phyloP scores from a whole-genome alignment of 2,329 filamentous ascomycete genomes.

The Ophiocordyceps camponoti-leonardi region DNA sequence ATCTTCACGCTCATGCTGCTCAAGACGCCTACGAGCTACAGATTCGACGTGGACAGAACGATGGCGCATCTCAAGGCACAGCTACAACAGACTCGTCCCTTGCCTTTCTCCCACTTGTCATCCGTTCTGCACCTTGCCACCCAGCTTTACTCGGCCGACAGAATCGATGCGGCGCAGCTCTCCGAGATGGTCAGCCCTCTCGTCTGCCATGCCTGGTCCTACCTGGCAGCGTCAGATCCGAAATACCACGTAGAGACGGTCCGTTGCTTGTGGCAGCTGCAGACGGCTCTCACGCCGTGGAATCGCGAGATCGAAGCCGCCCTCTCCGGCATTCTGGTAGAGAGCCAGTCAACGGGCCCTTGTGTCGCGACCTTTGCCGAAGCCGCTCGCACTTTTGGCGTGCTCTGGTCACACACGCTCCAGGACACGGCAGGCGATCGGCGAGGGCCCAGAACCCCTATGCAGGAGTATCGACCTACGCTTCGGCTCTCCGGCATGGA shows the following conservation, averaged over 20 bases:
- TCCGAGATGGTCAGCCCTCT: conserved; percentile 50
- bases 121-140: conserved; percentile 40
- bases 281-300: conserved; percentile 47
- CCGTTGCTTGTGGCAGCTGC: conserved; percentile 70
- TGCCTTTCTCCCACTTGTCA: conserved; percentile 38
- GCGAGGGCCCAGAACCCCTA: conserved; percentile 27
- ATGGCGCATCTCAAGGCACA: conserved; percentile 32
- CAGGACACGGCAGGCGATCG: conserved; percentile 40
- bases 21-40: conserved; percentile 28
- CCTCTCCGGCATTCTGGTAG: conserved; percentile 51
- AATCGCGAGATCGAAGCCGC: conserved; percentile 68
- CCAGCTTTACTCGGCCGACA: conserved; percentile 34
- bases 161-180: conserved; percentile 33
- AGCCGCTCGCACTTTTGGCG: conserved; percentile 50
- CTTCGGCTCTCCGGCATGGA: conserved; percentile 36
- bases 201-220: conserved; percentile 59
- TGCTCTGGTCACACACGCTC: conserved; percentile 68
- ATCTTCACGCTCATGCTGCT: conserved; percentile 40
- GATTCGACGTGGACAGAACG: conserved; percentile 26
- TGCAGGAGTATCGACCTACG: conserved; percentile 14
- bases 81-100: conserved; percentile 17
- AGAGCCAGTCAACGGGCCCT: conserved; percentile 15
- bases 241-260: conserved; percentile 94
- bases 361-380: conserved; percentile 29
- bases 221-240: conserved; percentile 63